Percentiles rank a stretch among this genome's conserved stretches.
Evolutionary conservation across 805 yeast genomes (phyloP).

Genomic region (Candida xyloterini): DNA sequence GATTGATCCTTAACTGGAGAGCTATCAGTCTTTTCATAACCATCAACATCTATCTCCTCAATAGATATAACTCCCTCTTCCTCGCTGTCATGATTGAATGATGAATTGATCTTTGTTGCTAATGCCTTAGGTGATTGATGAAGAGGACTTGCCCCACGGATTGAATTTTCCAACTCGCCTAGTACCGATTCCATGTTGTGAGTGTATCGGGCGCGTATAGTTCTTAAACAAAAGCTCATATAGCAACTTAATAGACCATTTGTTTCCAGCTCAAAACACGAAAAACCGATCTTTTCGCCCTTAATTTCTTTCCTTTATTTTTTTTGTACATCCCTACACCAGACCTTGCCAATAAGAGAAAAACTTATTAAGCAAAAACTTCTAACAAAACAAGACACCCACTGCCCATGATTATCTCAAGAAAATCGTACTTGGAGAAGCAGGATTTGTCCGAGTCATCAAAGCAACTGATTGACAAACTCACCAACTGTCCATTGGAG

Average conservation of each 20-base stretch:
- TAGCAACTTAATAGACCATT: conserved; percentile 1
- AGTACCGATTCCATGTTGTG: conserved; percentile 3
- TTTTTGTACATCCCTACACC: conserved; percentile 7
- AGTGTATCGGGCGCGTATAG: background rate
- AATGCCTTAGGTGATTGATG: conserved; percentile 10
- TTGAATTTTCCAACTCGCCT: background rate
- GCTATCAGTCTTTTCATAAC: background rate
- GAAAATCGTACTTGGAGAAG: conserved; percentile 17
- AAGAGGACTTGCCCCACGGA: conserved; percentile 3
- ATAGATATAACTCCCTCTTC: conserved; percentile 9
- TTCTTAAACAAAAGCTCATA: conserved; percentile 6
- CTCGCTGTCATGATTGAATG: conserved; percentile 17
- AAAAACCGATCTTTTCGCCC: background rate
- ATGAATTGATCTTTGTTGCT: conserved; percentile 16
- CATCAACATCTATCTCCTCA: background rate
- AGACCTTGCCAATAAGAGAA: background rate
- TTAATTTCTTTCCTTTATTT: background rate
- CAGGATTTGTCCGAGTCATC: conserved; percentile 20
- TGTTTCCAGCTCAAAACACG: background rate
- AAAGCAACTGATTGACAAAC: conserved; percentile 17
- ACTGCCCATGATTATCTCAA: conserved; percentile 16
- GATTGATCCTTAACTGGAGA: conserved; percentile 1
- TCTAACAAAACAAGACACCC: conserved; percentile 4
- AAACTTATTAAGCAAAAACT: conserved; percentile 2
- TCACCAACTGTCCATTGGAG: conserved; percentile 18